Conservation (phyloP, 495 filamentous ascomycete genomes). For the Aspergillus bridgeri region DNA sequence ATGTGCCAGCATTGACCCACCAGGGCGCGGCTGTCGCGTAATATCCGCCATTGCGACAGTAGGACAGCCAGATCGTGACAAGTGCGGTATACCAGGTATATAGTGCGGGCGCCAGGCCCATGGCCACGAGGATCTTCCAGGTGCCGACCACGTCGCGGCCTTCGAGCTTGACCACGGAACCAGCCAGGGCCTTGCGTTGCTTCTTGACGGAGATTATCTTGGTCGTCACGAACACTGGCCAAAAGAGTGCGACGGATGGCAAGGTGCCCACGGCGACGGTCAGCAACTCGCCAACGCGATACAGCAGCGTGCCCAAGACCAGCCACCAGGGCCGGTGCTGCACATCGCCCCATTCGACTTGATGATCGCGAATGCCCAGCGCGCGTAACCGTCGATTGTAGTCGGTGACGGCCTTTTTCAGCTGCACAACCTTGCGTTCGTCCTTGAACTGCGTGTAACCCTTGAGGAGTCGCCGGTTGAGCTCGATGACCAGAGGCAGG, state of each 20-base stretch:
- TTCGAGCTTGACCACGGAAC: slow-evolving; percentile 89
- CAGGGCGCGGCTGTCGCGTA: slow-evolving; percentile 15
- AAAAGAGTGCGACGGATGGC: slow-evolving; percentile 83
- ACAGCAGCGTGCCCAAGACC: slow-evolving; percentile 65
- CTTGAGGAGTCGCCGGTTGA: slow-evolving; percentile 88
- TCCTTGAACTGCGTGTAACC: slow-evolving; percentile 92
- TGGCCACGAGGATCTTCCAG: slow-evolving; percentile 93
- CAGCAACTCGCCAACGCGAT: slow-evolving; percentile 71
- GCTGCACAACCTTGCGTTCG: slow-evolving; percentile 74
- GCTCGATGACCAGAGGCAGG: slow-evolving; percentile 88
- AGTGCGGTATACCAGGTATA: slow-evolving; percentile 76
- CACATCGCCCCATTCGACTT: slow-evolving; percentile 74
- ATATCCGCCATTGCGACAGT: slow-evolving; percentile 70
- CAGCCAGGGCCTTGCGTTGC: slow-evolving; percentile 83
- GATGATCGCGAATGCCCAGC: slow-evolving; percentile 87
- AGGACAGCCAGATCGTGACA: slow-evolving; percentile 73
- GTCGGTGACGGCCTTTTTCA: slow-evolving; percentile 72
- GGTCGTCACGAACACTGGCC: slow-evolving; percentile 86
- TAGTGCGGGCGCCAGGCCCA: slow-evolving; percentile 81
- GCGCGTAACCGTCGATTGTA: slow-evolving; percentile 90
- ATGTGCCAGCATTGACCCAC: slow-evolving; percentile 50
- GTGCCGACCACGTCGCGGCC: slow-evolving; percentile 95
- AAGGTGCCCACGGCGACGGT: slow-evolving; percentile 77
- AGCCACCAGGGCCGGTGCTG: slow-evolving; percentile 74
- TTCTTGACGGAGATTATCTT: slow-evolving; percentile 88